phyloP scores from a whole-genome alignment of 106 monocot species.

The Platanthera guangdongensis region DNA sequence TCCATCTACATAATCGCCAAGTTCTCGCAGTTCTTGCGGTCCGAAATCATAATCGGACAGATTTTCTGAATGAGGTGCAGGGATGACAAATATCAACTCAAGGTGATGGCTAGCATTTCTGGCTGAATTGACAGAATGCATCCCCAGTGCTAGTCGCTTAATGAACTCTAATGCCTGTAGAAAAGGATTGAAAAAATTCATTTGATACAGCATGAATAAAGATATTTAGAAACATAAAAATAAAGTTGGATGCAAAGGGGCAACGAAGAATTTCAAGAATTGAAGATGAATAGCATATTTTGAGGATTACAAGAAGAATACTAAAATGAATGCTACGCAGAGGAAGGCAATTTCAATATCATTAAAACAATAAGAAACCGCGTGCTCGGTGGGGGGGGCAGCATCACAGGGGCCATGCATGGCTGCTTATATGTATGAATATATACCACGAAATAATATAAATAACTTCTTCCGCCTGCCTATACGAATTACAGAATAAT shows the following conservation, averaged over 20 bases:
- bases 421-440: too few relatives aligned
- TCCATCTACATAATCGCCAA: slow-evolving; percentile 66
- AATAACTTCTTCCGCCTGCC: too few relatives aligned
- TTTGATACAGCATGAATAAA: neutral
- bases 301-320: too few relatives aligned
- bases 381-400: too few relatives aligned
- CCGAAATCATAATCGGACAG: slow-evolving; percentile 70
- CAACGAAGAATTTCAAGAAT: too few relatives aligned
- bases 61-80: slow-evolving; percentile 55
- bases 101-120: slow-evolving; percentile 31
- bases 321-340: too few relatives aligned
- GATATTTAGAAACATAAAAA: neutral
- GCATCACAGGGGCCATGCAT: too few relatives aligned
- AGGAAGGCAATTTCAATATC: too few relatives aligned
- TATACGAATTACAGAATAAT: too few relatives aligned
- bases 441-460: too few relatives aligned
- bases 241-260: neutral
- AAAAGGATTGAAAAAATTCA: neutral
- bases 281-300: too few relatives aligned
- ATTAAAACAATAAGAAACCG: too few relatives aligned
- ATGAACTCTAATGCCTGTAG: slow-evolving; percentile 66
- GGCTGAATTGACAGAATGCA: slow-evolving; percentile 58
- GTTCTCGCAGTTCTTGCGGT: slow-evolving; percentile 48
- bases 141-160: slow-evolving; percentile 42
- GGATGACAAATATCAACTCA: slow-evolving; percentile 75